A percentile compares a stretch with the other conserved stretches of the same genome.
Conservation (phyloP, 202 grass and related monocot species). For the Miscanthus sacchariflorus region DNA sequence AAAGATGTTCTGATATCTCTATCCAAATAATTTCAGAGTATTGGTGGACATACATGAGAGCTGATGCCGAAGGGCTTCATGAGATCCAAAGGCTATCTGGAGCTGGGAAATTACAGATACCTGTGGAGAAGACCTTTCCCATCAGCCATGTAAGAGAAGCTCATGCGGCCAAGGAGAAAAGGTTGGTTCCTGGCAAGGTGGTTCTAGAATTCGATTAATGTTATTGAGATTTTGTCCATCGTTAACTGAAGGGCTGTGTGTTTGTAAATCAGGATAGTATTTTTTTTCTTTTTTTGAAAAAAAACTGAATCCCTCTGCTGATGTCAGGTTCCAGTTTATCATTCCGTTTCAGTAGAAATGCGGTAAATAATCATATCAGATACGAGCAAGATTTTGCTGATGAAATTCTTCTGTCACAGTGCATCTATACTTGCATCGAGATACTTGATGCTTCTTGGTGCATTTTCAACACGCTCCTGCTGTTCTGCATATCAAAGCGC, state of each 20-base stretch:
- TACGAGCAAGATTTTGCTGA: conserved; percentile 21
- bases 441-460: conserved; percentile 11
- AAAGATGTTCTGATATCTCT: conserved; percentile 35
- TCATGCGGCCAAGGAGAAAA: conserved; percentile 89
- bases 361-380: conserved; percentile 49
- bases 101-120: conserved; percentile 82
- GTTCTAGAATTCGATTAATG: conserved; percentile 82
- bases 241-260: conserved; percentile 13
- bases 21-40: conserved; percentile 67
- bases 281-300: conserved; percentile 15
- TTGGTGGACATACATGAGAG: conserved; percentile 99
- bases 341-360: conserved; percentile 37
- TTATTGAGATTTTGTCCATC: conserved; percentile 34
- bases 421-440: background rate
- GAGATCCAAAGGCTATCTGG: conserved; percentile 72
- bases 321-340: conserved; percentile 17
- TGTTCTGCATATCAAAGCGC: background rate
- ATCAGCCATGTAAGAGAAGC: conserved; percentile 84
- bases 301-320: conserved; percentile 11
- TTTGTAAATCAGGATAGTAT: conserved; percentile 53
- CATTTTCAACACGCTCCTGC: background rate
- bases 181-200: conserved; percentile 76
- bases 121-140: conserved; percentile 83
- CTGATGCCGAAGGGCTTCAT: conserved; percentile 85
- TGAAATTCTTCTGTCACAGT: background rate